These are phyloP conservation scores for Clohesyomyces aquaticus DNA, from an alignment of 495 filamentous ascomycete species.

Conservation along the genomic window DNA sequence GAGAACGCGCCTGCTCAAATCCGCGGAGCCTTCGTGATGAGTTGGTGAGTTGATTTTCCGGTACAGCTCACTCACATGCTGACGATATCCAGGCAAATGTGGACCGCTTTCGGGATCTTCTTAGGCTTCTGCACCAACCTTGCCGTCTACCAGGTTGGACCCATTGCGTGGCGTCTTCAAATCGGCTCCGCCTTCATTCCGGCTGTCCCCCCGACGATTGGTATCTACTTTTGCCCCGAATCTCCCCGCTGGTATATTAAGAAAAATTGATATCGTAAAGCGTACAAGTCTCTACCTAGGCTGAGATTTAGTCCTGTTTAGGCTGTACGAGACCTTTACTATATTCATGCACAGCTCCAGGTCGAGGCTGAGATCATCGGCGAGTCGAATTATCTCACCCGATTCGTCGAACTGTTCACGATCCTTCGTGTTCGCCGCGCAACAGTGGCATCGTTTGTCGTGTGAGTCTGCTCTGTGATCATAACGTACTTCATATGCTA, in stretches of 20 bases:
- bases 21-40: conserved; percentile 79
- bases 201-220: conserved; percentile 65
- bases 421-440: conserved; percentile 70
- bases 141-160: conserved; percentile 59
- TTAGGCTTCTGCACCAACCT: conserved; percentile 71
- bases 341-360: conserved; percentile 64
- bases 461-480: too few relatives aligned
- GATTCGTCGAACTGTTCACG: conserved; percentile 68
- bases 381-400: conserved; percentile 57
- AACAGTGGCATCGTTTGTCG: conserved; percentile 67
- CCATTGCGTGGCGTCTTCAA: conserved; percentile 75
- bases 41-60: too few relatives aligned
- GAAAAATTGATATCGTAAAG: conserved; percentile 56
- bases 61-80: too few relatives aligned
- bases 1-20: conserved; percentile 76
- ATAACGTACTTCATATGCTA: too few relatives aligned
- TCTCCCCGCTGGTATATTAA: conserved; percentile 72
- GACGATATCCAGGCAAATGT: too few relatives aligned
- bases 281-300: conserved; percentile 60
- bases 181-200: conserved; percentile 79
- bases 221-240: conserved; percentile 75
- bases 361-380: conserved; percentile 57
- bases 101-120: conserved; percentile 68
- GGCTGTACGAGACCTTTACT: conserved; percentile 69
- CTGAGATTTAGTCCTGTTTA: conserved; percentile 63